Evolutionary conservation across 2,329 filamentous ascomycete species (phyloP).

Genomic region (Didymella exigua): DNA sequence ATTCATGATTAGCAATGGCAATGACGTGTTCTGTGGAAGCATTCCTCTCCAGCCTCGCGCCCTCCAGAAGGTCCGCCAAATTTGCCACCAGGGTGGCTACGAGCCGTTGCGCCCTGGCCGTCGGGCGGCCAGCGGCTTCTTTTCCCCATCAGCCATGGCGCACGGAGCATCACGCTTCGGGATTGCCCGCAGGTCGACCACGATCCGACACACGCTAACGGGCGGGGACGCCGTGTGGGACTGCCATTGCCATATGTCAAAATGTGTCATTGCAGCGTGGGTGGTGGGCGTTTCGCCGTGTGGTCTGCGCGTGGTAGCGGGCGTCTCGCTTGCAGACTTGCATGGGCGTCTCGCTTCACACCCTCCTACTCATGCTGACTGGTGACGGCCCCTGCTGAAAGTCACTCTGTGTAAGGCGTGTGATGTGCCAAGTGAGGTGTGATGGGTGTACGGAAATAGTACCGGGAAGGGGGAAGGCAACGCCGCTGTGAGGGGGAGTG

Average conservation of each 20-base stretch:
- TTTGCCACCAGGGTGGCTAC: neutral
- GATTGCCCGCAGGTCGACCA: slow-evolving; percentile 8
- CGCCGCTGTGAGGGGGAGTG: slow-evolving; percentile 1
- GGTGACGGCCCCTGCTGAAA: neutral
- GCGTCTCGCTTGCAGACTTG: neutral
- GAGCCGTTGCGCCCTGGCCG: slow-evolving; percentile 9
- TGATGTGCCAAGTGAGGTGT: neutral
- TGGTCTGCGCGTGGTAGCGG: neutral
- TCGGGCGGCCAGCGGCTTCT: slow-evolving; percentile 2
- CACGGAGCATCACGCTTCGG: slow-evolving; percentile 6
- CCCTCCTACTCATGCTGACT: neutral
- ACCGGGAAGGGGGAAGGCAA: neutral
- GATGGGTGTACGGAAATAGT: neutral
- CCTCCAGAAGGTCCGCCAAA: neutral
- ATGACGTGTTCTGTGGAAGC: slow-evolving; percentile 2
- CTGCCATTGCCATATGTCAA: slow-evolving; percentile 5
- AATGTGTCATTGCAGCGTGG: neutral
- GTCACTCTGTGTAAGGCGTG: slow-evolving; percentile 1
- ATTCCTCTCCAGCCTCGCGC: neutral
- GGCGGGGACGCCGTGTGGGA: neutral
- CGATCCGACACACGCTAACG: slow-evolving; percentile 5
- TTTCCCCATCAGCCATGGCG: slow-evolving; percentile 11
- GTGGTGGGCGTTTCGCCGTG: slow-evolving; percentile 2
- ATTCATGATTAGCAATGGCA: slow-evolving; percentile 1
- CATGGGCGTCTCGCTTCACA: slow-evolving; percentile 8